These are phyloP conservation scores for Theobroma cacao DNA, from an alignment of 345 rosid species.

Conservation along the genomic window DNA sequence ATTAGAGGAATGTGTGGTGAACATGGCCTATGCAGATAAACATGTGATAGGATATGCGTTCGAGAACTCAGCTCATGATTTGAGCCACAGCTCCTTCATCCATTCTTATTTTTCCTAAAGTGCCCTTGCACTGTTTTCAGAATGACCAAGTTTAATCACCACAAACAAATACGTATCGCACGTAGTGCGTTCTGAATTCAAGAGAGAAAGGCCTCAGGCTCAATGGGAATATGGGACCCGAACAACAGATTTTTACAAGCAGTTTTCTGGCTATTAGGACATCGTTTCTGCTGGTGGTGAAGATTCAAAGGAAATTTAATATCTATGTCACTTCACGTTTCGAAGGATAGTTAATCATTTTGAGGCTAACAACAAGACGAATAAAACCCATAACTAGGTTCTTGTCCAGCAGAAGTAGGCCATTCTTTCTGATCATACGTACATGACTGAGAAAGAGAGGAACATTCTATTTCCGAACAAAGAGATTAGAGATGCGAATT, in stretches of 20 bases:
- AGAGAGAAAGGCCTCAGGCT: not conserved
- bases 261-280: constrained; percentile 20
- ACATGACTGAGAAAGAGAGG: not conserved
- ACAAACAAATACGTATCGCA: not conserved
- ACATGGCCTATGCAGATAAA: constrained; percentile 25
- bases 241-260: constrained; percentile 4
- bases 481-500: not conserved
- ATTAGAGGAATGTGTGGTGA: constrained; percentile 56
- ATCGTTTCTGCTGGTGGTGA: constrained; percentile 16
- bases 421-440: not conserved
- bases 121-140: constrained; percentile 1
- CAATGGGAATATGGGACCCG: not conserved
- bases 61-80: constrained; percentile 4
- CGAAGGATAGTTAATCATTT: not conserved
- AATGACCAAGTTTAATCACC: not conserved
- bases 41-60: constrained; percentile 52
- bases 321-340: constrained; percentile 9
- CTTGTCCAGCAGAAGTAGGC: not conserved
- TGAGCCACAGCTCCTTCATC: constrained; percentile 37
- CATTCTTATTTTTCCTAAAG: not conserved
- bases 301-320: constrained; percentile 15
- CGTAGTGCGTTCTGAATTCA: not conserved
- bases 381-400: not conserved
- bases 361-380: not conserved
- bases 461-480: not conserved